phyloP scores from a whole-genome alignment of 1,284 basidiomycete genomes.

The Naganishia sp. region DNA sequence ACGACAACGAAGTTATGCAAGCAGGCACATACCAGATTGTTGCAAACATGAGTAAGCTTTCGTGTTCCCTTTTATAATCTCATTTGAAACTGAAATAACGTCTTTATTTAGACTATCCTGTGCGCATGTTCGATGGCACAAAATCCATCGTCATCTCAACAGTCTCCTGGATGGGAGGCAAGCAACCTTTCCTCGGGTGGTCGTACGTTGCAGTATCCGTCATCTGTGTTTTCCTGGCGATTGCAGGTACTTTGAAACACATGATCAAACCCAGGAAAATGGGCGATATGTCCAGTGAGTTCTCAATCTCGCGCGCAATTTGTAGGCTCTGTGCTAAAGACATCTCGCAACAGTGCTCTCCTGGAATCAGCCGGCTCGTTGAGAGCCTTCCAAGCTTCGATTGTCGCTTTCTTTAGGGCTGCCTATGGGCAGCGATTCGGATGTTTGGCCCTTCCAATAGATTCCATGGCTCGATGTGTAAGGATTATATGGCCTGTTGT shows the following conservation, averaged over 20 bases:
- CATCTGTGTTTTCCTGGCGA: constrained; percentile 82
- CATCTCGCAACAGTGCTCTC: constrained; percentile 11
- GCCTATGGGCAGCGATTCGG: background rate
- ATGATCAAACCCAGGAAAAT: constrained; percentile 85
- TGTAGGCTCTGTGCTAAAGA: background rate
- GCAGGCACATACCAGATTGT: constrained; percentile 76
- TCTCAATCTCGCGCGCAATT: background rate
- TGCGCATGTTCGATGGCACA: constrained; percentile 85
- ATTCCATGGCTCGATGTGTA: background rate
- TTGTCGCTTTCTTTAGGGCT: background rate
- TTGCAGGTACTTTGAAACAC: constrained; percentile 87
- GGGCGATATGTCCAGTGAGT: constrained; percentile 49
- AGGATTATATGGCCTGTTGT: background rate
- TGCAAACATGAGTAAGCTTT: constrained; percentile 72
- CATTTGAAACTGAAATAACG: background rate
- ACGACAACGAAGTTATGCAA: constrained; percentile 73
- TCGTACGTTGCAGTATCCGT: constrained; percentile 88
- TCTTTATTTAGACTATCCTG: constrained; percentile 78
- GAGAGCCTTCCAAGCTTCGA: background rate
- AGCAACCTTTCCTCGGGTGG: constrained; percentile 90
- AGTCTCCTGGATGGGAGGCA: constrained; percentile 96
- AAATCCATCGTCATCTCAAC: constrained; percentile 97
- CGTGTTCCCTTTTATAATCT: too few relatives aligned
- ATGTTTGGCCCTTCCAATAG: background rate
- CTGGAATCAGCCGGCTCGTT: constrained; percentile 19